Conservation (phyloP, 495 filamentous ascomycete species). For the Lasiosphaeria hispida region DNA sequence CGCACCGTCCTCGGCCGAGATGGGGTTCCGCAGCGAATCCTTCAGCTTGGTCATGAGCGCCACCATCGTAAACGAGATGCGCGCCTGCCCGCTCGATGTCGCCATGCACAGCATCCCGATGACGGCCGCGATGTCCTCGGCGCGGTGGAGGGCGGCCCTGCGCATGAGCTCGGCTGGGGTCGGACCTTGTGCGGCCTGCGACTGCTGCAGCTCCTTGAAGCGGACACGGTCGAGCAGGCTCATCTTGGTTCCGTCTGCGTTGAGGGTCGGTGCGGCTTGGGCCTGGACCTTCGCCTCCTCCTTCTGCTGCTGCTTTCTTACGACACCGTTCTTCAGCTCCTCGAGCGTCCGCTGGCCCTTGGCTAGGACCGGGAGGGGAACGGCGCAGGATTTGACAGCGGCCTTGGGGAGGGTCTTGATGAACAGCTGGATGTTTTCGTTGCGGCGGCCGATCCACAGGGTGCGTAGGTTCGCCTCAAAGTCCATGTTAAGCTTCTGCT, state of each 20-base stretch:
- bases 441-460: conserved; percentile 43
- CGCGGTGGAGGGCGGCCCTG: conserved; percentile 56
- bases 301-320: conserved; percentile 41
- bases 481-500: conserved; percentile 51
- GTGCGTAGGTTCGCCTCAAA: conserved; percentile 51
- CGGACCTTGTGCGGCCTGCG: conserved; percentile 38
- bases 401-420: conserved; percentile 53
- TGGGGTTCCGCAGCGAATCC: conserved; percentile 59
- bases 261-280: conserved; percentile 22
- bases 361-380: conserved; percentile 43
- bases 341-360: conserved; percentile 62
- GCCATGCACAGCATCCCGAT: conserved; percentile 56
- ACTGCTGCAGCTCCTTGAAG: conserved; percentile 51
- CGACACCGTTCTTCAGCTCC: conserved; percentile 55
- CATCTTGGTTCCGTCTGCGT: conserved; percentile 38
- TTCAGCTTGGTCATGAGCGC: conserved; percentile 57
- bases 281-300: conserved; percentile 15
- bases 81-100: conserved; percentile 31
- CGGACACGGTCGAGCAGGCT: conserved; percentile 62
- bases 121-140: conserved; percentile 59
- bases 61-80: conserved; percentile 59
- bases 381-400: conserved; percentile 46
- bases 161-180: conserved; percentile 52
- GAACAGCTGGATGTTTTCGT: conserved; percentile 39
- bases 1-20: conserved; percentile 58